These are phyloP conservation scores for Colletotrichum coccodes DNA, from an alignment of 2,329 filamentous ascomycete species.

Conservation along the genomic window DNA sequence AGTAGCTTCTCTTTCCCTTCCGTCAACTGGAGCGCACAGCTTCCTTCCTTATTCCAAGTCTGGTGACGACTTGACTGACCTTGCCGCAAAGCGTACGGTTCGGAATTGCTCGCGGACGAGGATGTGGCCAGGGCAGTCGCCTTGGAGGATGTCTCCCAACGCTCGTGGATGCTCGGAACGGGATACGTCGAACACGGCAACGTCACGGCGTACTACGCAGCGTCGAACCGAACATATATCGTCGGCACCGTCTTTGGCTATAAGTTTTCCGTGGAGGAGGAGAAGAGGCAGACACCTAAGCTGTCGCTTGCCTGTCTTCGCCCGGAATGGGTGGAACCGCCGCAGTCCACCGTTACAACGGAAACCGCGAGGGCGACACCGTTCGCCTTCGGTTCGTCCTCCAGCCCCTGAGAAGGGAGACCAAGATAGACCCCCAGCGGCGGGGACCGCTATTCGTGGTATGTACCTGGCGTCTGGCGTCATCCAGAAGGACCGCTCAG, in stretches of 20 bases:
- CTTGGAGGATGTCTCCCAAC: neutral
- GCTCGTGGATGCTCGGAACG: slow-evolving; percentile 2
- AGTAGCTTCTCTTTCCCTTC: neutral
- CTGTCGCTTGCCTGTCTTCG: neutral
- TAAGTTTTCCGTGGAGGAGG: neutral
- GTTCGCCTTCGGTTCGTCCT: neutral
- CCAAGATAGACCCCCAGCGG: neutral
- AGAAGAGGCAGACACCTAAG: neutral
- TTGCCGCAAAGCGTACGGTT: neutral
- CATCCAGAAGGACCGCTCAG: neutral
- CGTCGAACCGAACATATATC: neutral
- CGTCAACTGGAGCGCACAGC: neutral
- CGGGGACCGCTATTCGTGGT: neutral
- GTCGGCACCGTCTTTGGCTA: neutral
- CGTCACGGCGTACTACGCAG: neutral
- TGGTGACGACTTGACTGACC: neutral
- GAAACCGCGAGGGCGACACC: neutral
- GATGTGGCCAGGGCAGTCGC: neutral
- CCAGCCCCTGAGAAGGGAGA: too few species aligned
- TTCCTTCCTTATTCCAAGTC: neutral
- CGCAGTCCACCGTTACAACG: neutral
- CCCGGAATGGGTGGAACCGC: neutral
- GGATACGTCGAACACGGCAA: neutral
- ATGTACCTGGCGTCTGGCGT: too few species aligned
- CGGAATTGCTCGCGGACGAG: neutral